Percentiles rank a stretch among this genome's conserved stretches.
Evolutionary conservation across 78 protist species (phyloP).

Genomic region (Isochrysis galbana): DNA sequence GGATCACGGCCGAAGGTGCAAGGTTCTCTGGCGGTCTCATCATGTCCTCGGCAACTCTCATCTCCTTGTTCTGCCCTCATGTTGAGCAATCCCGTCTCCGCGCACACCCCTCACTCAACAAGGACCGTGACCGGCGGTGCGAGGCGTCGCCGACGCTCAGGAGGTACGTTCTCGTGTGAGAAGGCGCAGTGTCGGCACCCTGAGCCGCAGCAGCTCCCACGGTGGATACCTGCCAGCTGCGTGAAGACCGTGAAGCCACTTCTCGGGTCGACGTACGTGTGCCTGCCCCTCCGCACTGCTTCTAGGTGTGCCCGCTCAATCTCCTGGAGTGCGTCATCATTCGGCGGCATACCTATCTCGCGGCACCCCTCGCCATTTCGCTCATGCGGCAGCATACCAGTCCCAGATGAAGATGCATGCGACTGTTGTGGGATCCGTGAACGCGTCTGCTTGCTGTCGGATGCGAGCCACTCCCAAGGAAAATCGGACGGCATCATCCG

Average conservation of each 20-base stretch:
- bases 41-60: no score
- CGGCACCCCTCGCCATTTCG: neutral
- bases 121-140: no score
- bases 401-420: no score
- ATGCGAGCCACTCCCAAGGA: neutral
- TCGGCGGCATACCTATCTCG: neutral
- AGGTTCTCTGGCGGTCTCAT: no score
- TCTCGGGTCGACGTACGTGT: constrained; percentile 40
- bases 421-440: neutral
- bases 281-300: constrained; percentile 23
- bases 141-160: neutral
- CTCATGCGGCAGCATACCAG: neutral
- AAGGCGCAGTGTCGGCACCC: constrained; percentile 69
- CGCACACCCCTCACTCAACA: no score
- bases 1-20: no score
- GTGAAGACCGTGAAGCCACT: constrained; percentile 65
- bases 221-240: neutral
- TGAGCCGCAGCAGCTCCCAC: constrained; percentile 63
- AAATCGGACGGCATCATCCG: neutral
- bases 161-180: constrained; percentile 43
- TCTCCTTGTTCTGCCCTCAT: no score
- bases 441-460: neutral
- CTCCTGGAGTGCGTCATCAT: neutral
- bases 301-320: constrained; percentile 22
- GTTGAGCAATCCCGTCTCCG: no score